Evolutionary conservation across 2,329 filamentous ascomycete species (phyloP), one percentile per base, ranked within the genome.

Genomic region (Furcasterigmium furcatum): DNA sequence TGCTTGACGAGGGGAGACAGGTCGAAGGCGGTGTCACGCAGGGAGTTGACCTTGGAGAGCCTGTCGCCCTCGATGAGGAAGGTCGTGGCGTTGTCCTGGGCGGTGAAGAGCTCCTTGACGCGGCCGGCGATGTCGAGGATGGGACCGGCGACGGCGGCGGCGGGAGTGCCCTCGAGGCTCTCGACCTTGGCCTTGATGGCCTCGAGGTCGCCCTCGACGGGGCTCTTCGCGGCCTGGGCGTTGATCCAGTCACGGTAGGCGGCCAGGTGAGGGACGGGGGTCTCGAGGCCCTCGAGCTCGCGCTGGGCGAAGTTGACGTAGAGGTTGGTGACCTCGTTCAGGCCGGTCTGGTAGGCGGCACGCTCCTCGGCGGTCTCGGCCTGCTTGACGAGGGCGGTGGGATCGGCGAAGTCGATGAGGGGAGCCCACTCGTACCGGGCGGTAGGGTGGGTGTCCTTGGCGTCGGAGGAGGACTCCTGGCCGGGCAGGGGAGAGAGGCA

Each of bases 311-410:
- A 47, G 9, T 55, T 35, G 38, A 62, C 49, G 35, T 56, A 63
- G 7, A 62, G 53, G 9, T 57, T 53, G 12, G 59, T 56, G 18
- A 65, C 43, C 35, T 64, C 60, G 34, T 64, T 57, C 6, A 63
- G 54, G 10, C 55, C 22, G 2, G 36, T 29, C 12, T 46, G 45
- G 16, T 59, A 54, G 10, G 38, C 32, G 16, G 25, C 18, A 12
- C 48, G 42, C 32, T 24, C 22, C 13, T 19, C 19, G 10, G 34
- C 25, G 9, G 43, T 43, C n/a, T 59, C 49, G 24, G 24, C 7
- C 24, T 12, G 7, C 24, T 27, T 27, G 27, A 64, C 51, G 10
- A 59, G 46, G 2, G 47, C 47, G 3, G 52, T 50, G 3, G 54
- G 40, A 14, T 61, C 53, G 3, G 56, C 42, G 25, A 65, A 63